Evolutionary conservation across 192 early-diverging fungal species (phyloP), one percentile per base, ranked within the genome.

Genomic region (Gamsiella multidivaricata): DNA sequence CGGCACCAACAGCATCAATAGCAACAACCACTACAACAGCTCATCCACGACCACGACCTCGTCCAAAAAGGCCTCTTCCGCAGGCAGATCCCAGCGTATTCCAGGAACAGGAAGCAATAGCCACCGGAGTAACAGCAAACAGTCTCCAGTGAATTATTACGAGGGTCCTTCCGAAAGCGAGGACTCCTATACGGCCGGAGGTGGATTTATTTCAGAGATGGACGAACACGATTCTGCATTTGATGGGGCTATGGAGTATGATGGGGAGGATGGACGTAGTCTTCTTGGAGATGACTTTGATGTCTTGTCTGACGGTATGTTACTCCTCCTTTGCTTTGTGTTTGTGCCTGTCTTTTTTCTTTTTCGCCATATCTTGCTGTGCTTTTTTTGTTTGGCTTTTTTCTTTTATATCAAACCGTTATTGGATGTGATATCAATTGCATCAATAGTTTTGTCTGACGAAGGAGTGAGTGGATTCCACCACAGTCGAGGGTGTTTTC

Each of bases 191-290:
- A 69, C 55, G 0, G 54, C 61, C 9, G 74, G 74, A 22, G 74
- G 74, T 12, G 65, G 66, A 26, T 68, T 78, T 43, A 69, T 69
- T 26, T 78, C 74, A 31, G 74, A 78, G 42, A 78, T 78, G 74
- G 74, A 78, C 23, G 74, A 78, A 31, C 74, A 78, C 20, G 74
- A 78, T 49, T 78, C 66, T 2, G 74, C 66, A 25, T 78, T 78
- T 42, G 74, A 78, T 29, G 74, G 74, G 3, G 74, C 65, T 0
- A 78, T 78, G 66, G 74, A 78, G 25, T 78, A 78, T 25, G 74
- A 78, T 25, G 74, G 61, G 4, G 74, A 78, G 33, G 74, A 78
- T 28, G 74, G 74, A 22, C 65, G 65, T 34, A 78, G 74, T 43
- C 54, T 78, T 22, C 29, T 78, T 0, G 74, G 74, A 10, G 74